These are phyloP conservation scores for Hygrophoropsis aurantiaca DNA, from an alignment of 768 basidiomycete species.

Conservation along the genomic window DNA sequence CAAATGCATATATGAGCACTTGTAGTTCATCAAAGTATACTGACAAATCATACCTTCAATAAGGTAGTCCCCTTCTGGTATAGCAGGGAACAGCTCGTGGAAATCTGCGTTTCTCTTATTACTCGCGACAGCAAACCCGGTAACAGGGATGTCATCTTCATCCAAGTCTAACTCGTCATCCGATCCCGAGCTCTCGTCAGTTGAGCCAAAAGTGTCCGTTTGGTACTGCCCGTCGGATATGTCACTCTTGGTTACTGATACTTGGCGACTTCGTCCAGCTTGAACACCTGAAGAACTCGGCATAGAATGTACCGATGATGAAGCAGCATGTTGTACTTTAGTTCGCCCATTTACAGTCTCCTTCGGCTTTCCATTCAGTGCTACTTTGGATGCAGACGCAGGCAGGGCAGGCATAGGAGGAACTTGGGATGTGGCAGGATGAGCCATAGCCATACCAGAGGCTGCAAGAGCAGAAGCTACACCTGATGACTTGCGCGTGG, in stretches of 20 bases:
- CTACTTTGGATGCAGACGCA: slow-evolving; percentile 14
- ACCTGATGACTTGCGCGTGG: slow-evolving; percentile 44
- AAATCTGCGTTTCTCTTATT: slow-evolving; percentile 94
- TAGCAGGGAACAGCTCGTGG: slow-evolving; percentile 85
- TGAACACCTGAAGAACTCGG: slow-evolving; percentile 4
- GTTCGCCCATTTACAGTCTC: slow-evolving; percentile 3
- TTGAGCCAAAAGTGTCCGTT: slow-evolving; percentile 21
- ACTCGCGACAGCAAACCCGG: slow-evolving; percentile 96
- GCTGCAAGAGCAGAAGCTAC: slow-evolving; percentile 70
- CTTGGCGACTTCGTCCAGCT: slow-evolving; percentile 13
- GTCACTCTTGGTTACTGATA: slow-evolving; percentile 20
- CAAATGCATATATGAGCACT: too few relatives aligned
- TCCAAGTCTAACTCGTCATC: slow-evolving; percentile 34
- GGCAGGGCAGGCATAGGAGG: slow-evolving; percentile 32
- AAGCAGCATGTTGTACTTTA: slow-evolving; percentile 1
- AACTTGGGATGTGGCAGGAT: slow-evolving; percentile 47
- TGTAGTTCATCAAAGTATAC: neutral
- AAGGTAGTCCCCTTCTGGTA: slow-evolving; percentile 95
- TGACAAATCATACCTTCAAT: slow-evolving; percentile 77
- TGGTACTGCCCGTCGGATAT: slow-evolving; percentile 23
- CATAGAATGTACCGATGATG: slow-evolving; percentile 12
- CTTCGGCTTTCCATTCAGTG: slow-evolving; percentile 11
- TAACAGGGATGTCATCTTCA: slow-evolving; percentile 80
- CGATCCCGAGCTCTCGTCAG: slow-evolving; percentile 31
- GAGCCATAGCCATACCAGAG: slow-evolving; percentile 63